A percentile compares a stretch with the other conserved stretches of the same genome.
Conservation (phyloP, 257 asterid genomes). For the Capsicum baccatum region DNA sequence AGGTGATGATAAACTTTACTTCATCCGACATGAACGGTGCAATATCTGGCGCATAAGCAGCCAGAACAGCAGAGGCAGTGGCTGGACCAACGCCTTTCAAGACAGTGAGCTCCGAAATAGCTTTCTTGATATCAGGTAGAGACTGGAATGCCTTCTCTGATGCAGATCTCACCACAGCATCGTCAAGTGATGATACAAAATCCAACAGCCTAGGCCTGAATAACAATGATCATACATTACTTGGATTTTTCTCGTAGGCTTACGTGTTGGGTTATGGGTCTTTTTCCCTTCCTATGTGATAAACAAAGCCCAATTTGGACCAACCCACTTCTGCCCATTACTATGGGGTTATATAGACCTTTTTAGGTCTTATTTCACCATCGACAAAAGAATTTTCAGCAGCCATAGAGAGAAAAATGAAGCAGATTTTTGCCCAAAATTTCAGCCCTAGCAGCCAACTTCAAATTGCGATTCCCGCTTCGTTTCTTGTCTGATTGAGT, state of each 20-base stretch:
- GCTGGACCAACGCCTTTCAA: constrained; percentile 96
- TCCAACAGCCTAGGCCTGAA: constrained; percentile 65
- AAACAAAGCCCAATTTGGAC: no score
- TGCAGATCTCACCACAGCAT: constrained; percentile 64
- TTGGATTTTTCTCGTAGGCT: background rate
- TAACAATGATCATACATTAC: background rate
- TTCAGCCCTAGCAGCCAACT: no score
- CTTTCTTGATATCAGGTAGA: constrained; percentile 67
- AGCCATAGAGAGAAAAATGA: no score
- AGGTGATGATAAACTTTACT: constrained; percentile 39
- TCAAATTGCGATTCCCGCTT: no score
- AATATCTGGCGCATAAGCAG: constrained; percentile 80
- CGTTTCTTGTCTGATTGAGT: no score
- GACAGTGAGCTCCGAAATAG: constrained; percentile 66
- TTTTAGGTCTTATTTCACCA: no score
- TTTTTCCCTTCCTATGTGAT: no score
- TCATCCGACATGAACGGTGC: constrained; percentile 96
- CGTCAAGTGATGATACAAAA: constrained; percentile 65
- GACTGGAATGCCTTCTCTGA: constrained; percentile 74
- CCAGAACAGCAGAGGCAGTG: constrained; percentile 89
- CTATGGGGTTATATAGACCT: no score
- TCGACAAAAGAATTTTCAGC: no score
- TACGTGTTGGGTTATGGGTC: background rate
- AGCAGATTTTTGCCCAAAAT: no score
- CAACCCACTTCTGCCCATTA: no score